Evolutionary conservation across 1,284 basidiomycete genomes (phyloP).

Genomic region (Trametes hirsuta): DNA sequence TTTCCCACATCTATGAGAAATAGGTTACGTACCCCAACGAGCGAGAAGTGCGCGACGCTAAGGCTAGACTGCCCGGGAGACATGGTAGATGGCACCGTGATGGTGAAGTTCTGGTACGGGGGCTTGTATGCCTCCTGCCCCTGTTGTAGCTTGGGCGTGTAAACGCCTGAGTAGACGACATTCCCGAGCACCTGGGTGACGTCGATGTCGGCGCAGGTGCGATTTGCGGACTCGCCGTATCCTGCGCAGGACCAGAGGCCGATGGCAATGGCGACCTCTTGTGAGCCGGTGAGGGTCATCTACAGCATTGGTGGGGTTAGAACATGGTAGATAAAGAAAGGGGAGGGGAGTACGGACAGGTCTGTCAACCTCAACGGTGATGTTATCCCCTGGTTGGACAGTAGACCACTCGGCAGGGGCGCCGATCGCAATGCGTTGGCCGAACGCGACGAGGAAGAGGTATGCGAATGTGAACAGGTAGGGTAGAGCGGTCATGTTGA

Average conservation of each 20-base stretch:
- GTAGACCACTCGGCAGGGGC: slow-evolving; percentile 38
- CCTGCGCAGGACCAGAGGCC: slow-evolving; percentile 40
- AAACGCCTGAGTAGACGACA: slow-evolving; percentile 50
- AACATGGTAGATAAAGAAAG: not conserved
- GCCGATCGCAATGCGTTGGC: slow-evolving; percentile 45
- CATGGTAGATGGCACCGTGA: slow-evolving; percentile 43
- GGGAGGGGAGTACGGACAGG: slow-evolving; percentile 39
- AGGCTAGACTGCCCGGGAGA: slow-evolving; percentile 40
- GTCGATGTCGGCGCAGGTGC: slow-evolving; percentile 34
- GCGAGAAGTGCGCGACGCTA: slow-evolving; percentile 44
- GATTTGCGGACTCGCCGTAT: slow-evolving; percentile 13
- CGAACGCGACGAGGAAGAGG: slow-evolving; percentile 31
- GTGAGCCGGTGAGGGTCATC: slow-evolving; percentile 42
- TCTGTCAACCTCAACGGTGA: slow-evolving; percentile 47
- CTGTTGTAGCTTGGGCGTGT: slow-evolving; percentile 40
- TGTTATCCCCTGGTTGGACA: slow-evolving; percentile 39
- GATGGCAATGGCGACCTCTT: slow-evolving; percentile 50
- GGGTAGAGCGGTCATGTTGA: slow-evolving; percentile 3
- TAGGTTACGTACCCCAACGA: slow-evolving; percentile 48
- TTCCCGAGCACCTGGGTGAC: slow-evolving; percentile 40
- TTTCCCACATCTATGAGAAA: not conserved
- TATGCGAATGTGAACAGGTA: slow-evolving; percentile 2
- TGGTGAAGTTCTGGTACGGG: slow-evolving; percentile 55
- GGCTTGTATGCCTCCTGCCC: slow-evolving; percentile 32
- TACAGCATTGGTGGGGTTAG: slow-evolving; percentile 19